These are phyloP conservation scores for Suillus cothurnatus DNA, from an alignment of 768 basidiomycete genomes.

Conservation along the genomic window DNA sequence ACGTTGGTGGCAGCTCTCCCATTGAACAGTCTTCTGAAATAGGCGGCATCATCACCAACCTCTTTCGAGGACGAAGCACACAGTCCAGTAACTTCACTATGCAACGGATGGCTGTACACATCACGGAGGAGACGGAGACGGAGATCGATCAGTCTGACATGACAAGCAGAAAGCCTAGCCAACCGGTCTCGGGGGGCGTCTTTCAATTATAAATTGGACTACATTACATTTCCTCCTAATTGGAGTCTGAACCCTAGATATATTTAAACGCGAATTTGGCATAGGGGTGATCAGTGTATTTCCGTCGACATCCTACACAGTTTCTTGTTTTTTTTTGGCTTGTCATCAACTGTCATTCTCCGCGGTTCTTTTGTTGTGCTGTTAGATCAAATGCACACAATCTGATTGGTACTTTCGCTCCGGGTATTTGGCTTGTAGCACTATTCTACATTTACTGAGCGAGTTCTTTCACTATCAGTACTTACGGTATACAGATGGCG, in stretches of 20 bases:
- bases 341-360: not conserved
- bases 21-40: not conserved
- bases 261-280: not conserved
- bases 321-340: not conserved
- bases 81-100: not conserved
- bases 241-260: not conserved
- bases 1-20: not conserved
- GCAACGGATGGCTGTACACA: conserved; percentile 7
- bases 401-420: not conserved
- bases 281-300: not conserved
- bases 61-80: conserved; percentile 5
- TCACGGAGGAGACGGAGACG: conserved; percentile 8
- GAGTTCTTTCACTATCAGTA: no score
- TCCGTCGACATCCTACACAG: not conserved
- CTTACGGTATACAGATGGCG: no score
- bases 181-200: not conserved
- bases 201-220: not conserved
- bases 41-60: not conserved
- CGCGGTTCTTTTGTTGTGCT: not conserved
- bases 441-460: not conserved
- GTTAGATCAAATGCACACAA: not conserved
- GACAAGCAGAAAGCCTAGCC: not conserved
- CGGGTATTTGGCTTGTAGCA: not conserved
- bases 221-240: not conserved
- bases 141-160: not conserved